A percentile compares a stretch with the other conserved stretches of the same genome.
phyloP scores from a whole-genome alignment of 108 stramenopile species.

The Schizochytrium sp. region DNA sequence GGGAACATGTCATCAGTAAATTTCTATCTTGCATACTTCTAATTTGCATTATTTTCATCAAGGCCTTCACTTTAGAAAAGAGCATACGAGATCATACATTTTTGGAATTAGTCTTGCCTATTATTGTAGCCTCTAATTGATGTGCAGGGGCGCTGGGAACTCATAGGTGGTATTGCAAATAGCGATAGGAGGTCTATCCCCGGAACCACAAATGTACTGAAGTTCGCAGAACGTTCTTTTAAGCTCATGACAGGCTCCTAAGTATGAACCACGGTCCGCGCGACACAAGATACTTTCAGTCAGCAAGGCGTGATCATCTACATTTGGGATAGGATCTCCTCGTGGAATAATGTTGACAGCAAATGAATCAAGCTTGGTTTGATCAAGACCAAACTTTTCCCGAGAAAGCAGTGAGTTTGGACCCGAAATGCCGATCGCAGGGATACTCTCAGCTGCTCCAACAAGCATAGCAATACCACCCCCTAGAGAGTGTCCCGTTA shows the following conservation, averaged over 20 bases:
- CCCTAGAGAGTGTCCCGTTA: slow-evolving; percentile 73
- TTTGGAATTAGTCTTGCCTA: neutral
- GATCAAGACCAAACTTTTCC: slow-evolving; percentile 76
- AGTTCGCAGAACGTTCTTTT: slow-evolving; percentile 25
- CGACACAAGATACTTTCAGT: slow-evolving; percentile 33
- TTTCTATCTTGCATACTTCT: too few relatives aligned
- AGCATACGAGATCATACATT: neutral
- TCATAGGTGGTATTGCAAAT: slow-evolving; percentile 47
- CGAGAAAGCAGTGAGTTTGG: slow-evolving; percentile 79
- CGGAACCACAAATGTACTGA: slow-evolving; percentile 57
- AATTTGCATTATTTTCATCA: too few relatives aligned
- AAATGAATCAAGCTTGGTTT: slow-evolving; percentile 75
- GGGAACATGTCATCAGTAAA: too few relatives aligned
- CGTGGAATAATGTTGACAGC: slow-evolving; percentile 87
- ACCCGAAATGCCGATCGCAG: slow-evolving; percentile 81
- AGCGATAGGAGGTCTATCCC: slow-evolving; percentile 41
- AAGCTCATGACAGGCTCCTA: slow-evolving; percentile 51
- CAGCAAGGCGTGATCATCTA: slow-evolving; percentile 74
- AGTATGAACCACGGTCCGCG: neutral
- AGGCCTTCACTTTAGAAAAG: neutral
- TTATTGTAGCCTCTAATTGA: neutral
- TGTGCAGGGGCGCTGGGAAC: neutral
- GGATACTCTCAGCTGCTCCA: slow-evolving; percentile 80
- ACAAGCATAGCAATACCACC: slow-evolving; percentile 85
- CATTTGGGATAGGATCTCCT: slow-evolving; percentile 80